These are phyloP conservation scores for Musa acuminata DNA, from an alignment of 176 grass and related monocot species.

Conservation along the genomic window DNA sequence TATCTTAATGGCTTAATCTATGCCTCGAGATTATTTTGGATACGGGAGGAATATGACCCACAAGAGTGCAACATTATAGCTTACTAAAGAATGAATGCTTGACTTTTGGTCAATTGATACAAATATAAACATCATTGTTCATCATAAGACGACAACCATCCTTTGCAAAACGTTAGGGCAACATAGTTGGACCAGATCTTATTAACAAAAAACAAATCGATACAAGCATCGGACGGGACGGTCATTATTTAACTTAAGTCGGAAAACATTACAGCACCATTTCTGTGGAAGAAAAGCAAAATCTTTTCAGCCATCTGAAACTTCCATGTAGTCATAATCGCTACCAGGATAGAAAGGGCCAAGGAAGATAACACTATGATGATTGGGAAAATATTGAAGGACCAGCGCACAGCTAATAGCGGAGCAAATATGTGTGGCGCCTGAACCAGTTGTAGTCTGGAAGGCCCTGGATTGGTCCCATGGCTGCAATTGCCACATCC, in stretches of 20 bases:
- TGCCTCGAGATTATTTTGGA: no score
- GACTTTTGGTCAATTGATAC: no score
- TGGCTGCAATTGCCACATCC: conserved; percentile 87
- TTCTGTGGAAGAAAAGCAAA: not conserved
- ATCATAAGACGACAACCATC: not conserved
- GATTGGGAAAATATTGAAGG: not conserved
- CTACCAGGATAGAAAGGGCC: not conserved
- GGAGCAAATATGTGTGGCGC: conserved; percentile 90
- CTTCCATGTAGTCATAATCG: not conserved
- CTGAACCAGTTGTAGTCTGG: conserved; percentile 99
- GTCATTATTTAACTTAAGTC: not conserved
- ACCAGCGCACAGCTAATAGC: conserved; percentile 36
- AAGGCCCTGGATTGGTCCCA: conserved; percentile 82
- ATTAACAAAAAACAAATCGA: not conserved
- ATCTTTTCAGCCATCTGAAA: not conserved
- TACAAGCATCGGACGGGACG: not conserved
- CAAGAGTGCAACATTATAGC: no score
- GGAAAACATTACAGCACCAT: not conserved
- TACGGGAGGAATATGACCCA: no score
- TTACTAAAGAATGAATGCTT: no score
- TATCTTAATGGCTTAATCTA: no score
- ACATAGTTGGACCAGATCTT: not conserved
- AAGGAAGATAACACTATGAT: not conserved
- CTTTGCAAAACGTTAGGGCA: not conserved
- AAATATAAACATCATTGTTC: no score